Percentiles rank a stretch among this genome's conserved stretches.
Conservation (phyloP, 163 green algal species). For the Chloroidium sp. region DNA sequence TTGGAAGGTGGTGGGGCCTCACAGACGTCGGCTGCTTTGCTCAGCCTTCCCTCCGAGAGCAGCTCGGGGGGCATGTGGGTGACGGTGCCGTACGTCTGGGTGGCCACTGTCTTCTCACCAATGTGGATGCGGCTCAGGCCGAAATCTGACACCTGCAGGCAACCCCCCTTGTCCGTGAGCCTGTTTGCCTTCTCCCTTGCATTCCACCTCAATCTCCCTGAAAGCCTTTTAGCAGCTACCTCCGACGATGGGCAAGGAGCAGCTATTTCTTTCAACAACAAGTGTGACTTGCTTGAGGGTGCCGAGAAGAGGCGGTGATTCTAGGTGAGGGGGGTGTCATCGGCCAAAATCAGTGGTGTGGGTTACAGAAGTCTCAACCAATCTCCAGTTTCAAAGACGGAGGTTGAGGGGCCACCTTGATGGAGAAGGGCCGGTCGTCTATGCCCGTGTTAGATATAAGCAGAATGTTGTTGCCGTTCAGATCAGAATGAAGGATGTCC, state of each 20-base stretch:
- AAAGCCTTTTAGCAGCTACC: too few species aligned
- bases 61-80: slow-evolving; percentile 31
- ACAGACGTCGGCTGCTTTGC: slow-evolving; percentile 46
- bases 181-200: too few species aligned
- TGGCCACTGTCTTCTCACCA: not conserved
- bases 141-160: slow-evolving; percentile 24
- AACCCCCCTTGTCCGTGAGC: too few species aligned
- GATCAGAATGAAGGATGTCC: slow-evolving; percentile 50
- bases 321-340: too few species aligned
- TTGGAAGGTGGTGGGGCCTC: not conserved
- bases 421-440: slow-evolving; percentile 1
- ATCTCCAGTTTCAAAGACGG: too few species aligned
- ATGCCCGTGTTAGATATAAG: slow-evolving; percentile 1
- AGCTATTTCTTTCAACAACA: too few species aligned
- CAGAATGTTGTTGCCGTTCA: slow-evolving; percentile 31
- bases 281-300: too few species aligned
- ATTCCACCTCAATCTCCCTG: too few species aligned
- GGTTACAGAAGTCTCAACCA: too few species aligned
- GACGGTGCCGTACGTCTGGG: slow-evolving; percentile 2
- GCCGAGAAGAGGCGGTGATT: too few species aligned
- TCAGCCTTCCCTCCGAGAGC: slow-evolving; percentile 30
- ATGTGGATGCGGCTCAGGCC: slow-evolving; percentile 13
- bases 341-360: too few species aligned
- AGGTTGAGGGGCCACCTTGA: not conserved
- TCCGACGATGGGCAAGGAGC: too few species aligned